phyloP scores from a whole-genome alignment of 2,329 filamentous ascomycete species.

The Claviceps digitariae region DNA sequence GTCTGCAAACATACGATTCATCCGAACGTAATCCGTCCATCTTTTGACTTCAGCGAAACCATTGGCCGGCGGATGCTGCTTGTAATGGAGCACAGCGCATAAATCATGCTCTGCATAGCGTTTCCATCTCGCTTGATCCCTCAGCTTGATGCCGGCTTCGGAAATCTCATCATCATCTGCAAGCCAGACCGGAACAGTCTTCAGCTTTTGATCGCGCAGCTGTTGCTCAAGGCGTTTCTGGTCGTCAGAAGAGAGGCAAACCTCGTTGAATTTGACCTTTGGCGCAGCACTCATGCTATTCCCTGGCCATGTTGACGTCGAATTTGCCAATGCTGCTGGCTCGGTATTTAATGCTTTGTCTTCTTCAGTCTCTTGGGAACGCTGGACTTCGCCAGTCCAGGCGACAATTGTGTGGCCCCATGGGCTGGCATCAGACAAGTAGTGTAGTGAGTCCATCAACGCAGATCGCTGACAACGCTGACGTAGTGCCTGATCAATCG shows the following conservation, averaged over 20 bases:
- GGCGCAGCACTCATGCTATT: neutral
- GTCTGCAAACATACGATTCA: slow-evolving; percentile 86
- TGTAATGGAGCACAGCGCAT: slow-evolving; percentile 90
- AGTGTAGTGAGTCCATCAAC: slow-evolving; percentile 76
- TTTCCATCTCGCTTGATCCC: slow-evolving; percentile 75
- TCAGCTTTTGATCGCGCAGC: slow-evolving; percentile 58
- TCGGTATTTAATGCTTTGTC: neutral
- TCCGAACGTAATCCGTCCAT: slow-evolving; percentile 85
- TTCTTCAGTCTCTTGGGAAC: slow-evolving; percentile 12
- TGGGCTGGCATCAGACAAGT: slow-evolving; percentile 66
- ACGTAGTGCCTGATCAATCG: neutral
- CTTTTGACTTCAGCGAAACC: slow-evolving; percentile 64
- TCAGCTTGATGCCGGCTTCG: slow-evolving; percentile 40
- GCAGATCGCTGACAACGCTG: slow-evolving; percentile 70
- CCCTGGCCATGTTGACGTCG: slow-evolving; percentile 1
- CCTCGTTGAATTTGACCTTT: slow-evolving; percentile 1
- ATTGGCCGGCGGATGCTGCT: slow-evolving; percentile 78
- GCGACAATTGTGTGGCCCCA: slow-evolving; percentile 89
- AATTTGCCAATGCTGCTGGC: neutral
- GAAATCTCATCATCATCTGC: slow-evolving; percentile 56
- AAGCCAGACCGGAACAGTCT: slow-evolving; percentile 79
- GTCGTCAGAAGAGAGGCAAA: slow-evolving; percentile 44
- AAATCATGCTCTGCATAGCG: slow-evolving; percentile 81
- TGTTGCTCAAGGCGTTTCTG: slow-evolving; percentile 59
- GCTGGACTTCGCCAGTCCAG: slow-evolving; percentile 76